A percentile compares a stretch with the other conserved stretches of the same genome.
Evolutionary conservation across 2,329 filamentous ascomycete genomes (phyloP).

Genomic region (Monosporascus ibericus): DNA sequence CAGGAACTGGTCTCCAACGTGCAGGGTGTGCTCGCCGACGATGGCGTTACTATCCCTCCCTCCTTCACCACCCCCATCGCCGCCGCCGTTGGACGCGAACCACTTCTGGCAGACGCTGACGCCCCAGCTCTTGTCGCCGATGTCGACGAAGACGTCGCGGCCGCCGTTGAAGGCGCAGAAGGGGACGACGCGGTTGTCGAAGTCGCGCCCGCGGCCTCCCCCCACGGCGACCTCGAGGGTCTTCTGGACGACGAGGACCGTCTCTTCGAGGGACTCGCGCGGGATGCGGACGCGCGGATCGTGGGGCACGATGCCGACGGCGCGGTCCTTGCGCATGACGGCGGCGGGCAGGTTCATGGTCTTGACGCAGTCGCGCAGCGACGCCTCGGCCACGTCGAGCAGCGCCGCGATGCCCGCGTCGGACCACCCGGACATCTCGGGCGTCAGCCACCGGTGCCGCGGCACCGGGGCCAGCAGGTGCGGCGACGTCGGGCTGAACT

Average conservation of each 20-base stretch:
- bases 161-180: conserved; percentile 99
- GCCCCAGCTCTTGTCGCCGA: conserved; percentile 96
- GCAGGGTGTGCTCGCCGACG: conserved; percentile 71
- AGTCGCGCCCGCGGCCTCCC: conserved; percentile 36
- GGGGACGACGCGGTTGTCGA: conserved; percentile 48
- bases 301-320: conserved; percentile 70
- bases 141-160: conserved; percentile 96
- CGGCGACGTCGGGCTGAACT: conserved; percentile 59
- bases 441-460: conserved; percentile 63
- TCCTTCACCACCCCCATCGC: neutral
- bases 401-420: conserved; percentile 71
- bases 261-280: conserved; percentile 90
- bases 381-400: conserved; percentile 83
- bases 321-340: conserved; percentile 82
- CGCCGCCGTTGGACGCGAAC: conserved; percentile 55
- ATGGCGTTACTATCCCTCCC: conserved; percentile 34
- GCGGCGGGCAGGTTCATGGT: conserved; percentile 74
- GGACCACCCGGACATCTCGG: conserved; percentile 72
- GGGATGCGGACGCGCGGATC: conserved; percentile 61
- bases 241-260: conserved; percentile 88
- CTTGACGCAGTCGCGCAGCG: conserved; percentile 73
- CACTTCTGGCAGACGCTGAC: conserved; percentile 88
- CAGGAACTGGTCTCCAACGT: conserved; percentile 95
- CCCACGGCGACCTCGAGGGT: conserved; percentile 70
- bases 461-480: conserved; percentile 64